Percentiles rank a stretch among this genome's conserved stretches.
Conservation (phyloP, 1,284 basidiomycete species). For the Polyporus tsugae region DNA sequence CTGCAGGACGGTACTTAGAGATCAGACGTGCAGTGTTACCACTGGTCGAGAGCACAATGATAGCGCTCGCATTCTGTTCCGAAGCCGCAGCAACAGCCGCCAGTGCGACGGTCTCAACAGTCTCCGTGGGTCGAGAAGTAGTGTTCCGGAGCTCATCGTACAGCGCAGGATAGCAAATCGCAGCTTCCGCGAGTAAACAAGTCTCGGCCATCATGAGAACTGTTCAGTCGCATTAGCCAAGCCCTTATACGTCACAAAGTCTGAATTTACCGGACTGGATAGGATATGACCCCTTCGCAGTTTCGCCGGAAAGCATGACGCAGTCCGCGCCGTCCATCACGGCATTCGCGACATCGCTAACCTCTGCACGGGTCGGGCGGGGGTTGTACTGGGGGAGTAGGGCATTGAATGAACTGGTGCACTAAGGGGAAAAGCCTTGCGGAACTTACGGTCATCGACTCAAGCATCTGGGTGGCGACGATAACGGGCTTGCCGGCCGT, state of each 20-base stretch:
- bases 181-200: constrained; percentile 91
- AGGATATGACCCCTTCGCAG: constrained; percentile 95
- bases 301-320: constrained; percentile 98
- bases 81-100: constrained; percentile 94
- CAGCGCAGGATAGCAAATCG: constrained; percentile 92
- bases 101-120: constrained; percentile 92
- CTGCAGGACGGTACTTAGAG: constrained; percentile 95
- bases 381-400: constrained; percentile 82
- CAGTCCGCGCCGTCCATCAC: constrained; percentile 97
- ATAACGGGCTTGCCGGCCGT: constrained; percentile 97
- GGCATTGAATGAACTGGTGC: constrained; percentile 9
- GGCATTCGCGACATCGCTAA: constrained; percentile 98
- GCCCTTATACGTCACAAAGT: not conserved
- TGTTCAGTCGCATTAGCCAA: constrained; percentile 42
- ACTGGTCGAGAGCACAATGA: constrained; percentile 96
- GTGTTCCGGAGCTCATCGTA: constrained; percentile 88
- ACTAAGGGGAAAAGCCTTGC: not conserved
- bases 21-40: constrained; percentile 97
- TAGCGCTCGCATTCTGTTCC: constrained; percentile 93
- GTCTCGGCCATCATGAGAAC: constrained; percentile 99
- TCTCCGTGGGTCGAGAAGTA: constrained; percentile 88
- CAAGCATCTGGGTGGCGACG: constrained; percentile 99
- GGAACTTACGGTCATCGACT: constrained; percentile 91
- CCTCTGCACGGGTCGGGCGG: constrained; percentile 94
- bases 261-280: constrained; percentile 82